Evolutionary conservation across 805 yeast genomes (phyloP).

Genomic region (Suhomyces sp.): DNA sequence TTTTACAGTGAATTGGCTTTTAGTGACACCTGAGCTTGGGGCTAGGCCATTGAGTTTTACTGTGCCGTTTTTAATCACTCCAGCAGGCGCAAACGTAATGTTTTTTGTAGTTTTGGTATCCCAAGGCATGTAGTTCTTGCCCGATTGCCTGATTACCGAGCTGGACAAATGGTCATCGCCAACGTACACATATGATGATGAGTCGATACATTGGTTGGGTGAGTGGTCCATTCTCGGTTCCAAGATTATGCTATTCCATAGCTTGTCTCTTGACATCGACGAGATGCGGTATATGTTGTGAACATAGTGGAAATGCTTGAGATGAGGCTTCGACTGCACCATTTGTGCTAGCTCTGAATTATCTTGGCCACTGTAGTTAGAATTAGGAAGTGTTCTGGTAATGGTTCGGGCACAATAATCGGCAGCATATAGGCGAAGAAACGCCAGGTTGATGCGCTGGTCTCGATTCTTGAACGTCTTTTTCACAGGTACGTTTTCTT

Average conservation of each 20-base stretch:
- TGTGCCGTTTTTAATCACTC: conserved; percentile 21
- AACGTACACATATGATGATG: conserved; percentile 20
- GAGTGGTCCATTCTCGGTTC: conserved; percentile 47
- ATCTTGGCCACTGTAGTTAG: conserved; percentile 16
- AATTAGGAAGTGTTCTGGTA: conserved; percentile 16
- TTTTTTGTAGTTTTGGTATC: background rate
- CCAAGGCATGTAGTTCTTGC: conserved; percentile 11
- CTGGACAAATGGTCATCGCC: conserved; percentile 15
- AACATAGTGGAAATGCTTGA: conserved; percentile 25
- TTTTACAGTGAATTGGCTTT: conserved; percentile 46
- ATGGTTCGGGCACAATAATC: conserved; percentile 41
- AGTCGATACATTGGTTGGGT: conserved; percentile 20
- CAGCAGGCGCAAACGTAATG: conserved; percentile 27
- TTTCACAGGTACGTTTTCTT: conserved; percentile 6
- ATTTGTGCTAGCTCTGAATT: conserved; percentile 12
- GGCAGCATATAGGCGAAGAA: conserved; percentile 48
- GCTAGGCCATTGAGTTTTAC: conserved; percentile 26
- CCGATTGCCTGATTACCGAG: conserved; percentile 3
- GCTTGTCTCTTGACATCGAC: conserved; percentile 43
- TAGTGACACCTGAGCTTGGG: conserved; percentile 39
- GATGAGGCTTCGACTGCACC: conserved; percentile 11
- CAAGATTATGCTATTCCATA: conserved; percentile 53
- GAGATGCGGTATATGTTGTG: conserved; percentile 35
- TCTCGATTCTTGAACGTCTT: conserved; percentile 36
- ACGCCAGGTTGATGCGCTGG: conserved; percentile 48